Conservation (phyloP, 1,139 yeast species). For the Eremothecium sinecaudum region DNA sequence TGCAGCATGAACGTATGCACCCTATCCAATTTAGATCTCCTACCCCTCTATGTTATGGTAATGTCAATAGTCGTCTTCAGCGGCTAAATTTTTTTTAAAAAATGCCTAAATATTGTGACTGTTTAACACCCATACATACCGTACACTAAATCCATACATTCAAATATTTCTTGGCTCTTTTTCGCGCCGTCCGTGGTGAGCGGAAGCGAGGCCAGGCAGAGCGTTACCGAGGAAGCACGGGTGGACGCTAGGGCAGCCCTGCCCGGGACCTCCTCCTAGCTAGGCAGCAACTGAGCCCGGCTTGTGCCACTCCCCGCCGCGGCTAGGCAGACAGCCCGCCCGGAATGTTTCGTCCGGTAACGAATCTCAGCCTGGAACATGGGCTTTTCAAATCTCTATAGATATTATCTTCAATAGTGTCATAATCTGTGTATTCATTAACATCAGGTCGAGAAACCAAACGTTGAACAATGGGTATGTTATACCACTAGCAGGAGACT, state of each 20-base stretch:
- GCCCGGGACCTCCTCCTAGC: not conserved
- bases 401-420: too few relatives aligned
- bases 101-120: not conserved
- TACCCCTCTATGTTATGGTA: too few relatives aligned
- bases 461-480: conserved; percentile 5
- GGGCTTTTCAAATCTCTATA: too few relatives aligned
- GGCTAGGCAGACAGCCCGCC: too few relatives aligned
- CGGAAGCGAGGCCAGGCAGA: too few relatives aligned
- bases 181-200: not conserved
- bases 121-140: conserved; percentile 2
- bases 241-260: not conserved
- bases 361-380: too few relatives aligned
- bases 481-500: not conserved
- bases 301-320: too few relatives aligned
- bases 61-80: not conserved
- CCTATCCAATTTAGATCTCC: too few relatives aligned
- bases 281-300: too few relatives aligned
- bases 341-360: too few relatives aligned
- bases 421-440: conserved; percentile 1
- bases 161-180: not conserved
- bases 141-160: conserved; percentile 1
- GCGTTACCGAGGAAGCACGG: too few relatives aligned
- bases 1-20: not conserved
- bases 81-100: not conserved
- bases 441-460: conserved; percentile 4